Conservation (phyloP, 441 rosid genomes). For the Populus trichocarpa region DNA sequence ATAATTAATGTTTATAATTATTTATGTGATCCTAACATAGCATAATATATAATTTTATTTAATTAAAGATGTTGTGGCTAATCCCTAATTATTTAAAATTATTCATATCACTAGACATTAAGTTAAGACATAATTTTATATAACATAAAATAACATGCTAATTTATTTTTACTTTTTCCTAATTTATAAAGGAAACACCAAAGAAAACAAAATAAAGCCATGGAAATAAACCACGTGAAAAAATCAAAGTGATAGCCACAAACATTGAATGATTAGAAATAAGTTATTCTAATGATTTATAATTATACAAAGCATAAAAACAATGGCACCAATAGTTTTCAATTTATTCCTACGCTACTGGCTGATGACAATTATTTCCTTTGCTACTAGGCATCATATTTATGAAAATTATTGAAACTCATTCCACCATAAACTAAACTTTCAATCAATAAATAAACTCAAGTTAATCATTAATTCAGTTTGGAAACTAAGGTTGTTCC, state of each 20-base stretch:
- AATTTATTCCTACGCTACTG: too few species aligned
- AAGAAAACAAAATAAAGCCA: neutral
- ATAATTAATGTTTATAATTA: neutral
- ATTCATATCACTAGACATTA: neutral
- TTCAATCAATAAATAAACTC: too few species aligned
- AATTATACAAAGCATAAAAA: neutral
- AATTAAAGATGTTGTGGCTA: neutral
- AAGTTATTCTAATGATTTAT: neutral
- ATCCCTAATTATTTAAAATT: slow-evolving; percentile 3
- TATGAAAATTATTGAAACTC: too few species aligned
- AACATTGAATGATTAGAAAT: neutral
- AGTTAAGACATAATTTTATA: neutral
- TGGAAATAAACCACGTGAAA: neutral
- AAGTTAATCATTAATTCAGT: neutral
- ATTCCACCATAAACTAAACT: neutral
- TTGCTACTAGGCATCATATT: too few species aligned
- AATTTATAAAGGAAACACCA: too few species aligned
- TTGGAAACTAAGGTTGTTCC: too few species aligned
- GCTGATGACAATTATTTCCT: too few species aligned
- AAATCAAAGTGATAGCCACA: neutral
- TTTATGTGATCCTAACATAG: neutral
- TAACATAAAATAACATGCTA: too few species aligned
- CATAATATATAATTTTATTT: neutral
- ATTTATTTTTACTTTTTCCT: too few species aligned
- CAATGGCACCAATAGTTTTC: neutral